phyloP scores from a whole-genome alignment of 768 basidiomycete species.

The Phaffia tasmanica region DNA sequence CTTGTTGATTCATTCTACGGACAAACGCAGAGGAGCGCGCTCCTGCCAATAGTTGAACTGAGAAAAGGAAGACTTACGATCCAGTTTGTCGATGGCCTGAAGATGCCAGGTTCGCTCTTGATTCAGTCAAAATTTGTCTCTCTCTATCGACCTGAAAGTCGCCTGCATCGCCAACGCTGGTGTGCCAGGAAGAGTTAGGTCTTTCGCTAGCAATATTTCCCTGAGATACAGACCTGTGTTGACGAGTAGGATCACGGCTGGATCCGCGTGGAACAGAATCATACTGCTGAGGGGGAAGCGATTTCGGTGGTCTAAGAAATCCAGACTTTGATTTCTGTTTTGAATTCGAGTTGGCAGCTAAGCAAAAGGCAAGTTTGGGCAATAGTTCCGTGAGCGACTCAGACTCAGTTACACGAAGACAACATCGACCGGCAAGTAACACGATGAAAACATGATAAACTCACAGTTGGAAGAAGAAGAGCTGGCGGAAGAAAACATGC shows the following conservation, averaged over 20 bases:
- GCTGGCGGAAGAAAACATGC: no score
- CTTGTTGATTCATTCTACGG: no score
- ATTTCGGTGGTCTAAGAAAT: slow-evolving; percentile 6
- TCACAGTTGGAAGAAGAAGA: no score
- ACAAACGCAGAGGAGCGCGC: no score
- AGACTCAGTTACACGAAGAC: no score
- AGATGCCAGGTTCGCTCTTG: neutral
- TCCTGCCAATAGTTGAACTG: no score
- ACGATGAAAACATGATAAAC: no score
- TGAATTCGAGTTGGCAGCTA: no score
- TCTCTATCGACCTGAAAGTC: neutral
- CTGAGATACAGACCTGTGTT: neutral
- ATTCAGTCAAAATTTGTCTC: neutral
- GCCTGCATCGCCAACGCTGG: neutral
- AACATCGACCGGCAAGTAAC: no score
- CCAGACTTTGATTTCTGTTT: no score
- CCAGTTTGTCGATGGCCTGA: neutral
- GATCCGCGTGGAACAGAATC: neutral
- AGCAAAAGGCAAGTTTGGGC: no score
- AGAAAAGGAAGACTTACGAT: neutral
- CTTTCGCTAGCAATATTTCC: neutral
- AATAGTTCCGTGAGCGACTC: no score
- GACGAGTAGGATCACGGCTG: neutral
- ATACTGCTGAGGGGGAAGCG: slow-evolving; percentile 17
- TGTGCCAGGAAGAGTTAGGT: neutral